phyloP scores from a whole-genome alignment of 768 basidiomycete species.

The Gyrodon lividus region DNA sequence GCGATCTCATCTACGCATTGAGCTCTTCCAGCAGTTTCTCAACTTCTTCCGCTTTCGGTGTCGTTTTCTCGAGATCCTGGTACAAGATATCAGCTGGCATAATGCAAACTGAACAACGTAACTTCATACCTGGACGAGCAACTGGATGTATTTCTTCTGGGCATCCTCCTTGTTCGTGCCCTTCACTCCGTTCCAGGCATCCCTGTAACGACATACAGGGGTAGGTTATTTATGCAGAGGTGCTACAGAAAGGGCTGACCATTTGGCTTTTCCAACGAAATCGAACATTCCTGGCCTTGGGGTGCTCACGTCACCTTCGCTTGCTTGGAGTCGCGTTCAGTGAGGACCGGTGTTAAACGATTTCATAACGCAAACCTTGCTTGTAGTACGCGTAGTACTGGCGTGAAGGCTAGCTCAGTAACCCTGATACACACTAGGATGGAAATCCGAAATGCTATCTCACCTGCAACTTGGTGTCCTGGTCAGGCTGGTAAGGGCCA shows the following conservation, averaged over 20 bases:
- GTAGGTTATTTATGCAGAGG: not conserved
- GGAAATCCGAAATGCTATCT: slow-evolving; percentile 31
- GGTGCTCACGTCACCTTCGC: slow-evolving; percentile 68
- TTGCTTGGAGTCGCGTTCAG: slow-evolving; percentile 48
- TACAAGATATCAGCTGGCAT: slow-evolving; percentile 5
- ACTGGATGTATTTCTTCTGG: slow-evolving; percentile 67
- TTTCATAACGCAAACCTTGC: slow-evolving; percentile 58
- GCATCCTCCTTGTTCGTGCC: slow-evolving; percentile 75
- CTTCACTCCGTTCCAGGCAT: slow-evolving; percentile 79
- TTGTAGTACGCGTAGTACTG: slow-evolving; percentile 96
- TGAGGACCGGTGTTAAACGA: not conserved
- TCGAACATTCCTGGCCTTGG: slow-evolving; percentile 73
- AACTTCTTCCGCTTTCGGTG: slow-evolving; percentile 46
- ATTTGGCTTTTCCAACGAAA: slow-evolving; percentile 88
- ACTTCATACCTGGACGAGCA: slow-evolving; percentile 61
- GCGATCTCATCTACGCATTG: slow-evolving; percentile 42
- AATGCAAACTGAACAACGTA: not conserved
- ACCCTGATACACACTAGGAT: not conserved
- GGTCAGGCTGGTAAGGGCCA: slow-evolving; percentile 70
- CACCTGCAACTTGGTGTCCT: slow-evolving; percentile 79
- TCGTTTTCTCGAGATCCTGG: slow-evolving; percentile 54
- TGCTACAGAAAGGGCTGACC: slow-evolving; percentile 43
- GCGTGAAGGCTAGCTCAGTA: slow-evolving; percentile 8
- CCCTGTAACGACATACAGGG: slow-evolving; percentile 45
- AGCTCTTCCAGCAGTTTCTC: slow-evolving; percentile 60